Conservation (phyloP, 306 rosid species). For the Malus sylvestris region DNA sequence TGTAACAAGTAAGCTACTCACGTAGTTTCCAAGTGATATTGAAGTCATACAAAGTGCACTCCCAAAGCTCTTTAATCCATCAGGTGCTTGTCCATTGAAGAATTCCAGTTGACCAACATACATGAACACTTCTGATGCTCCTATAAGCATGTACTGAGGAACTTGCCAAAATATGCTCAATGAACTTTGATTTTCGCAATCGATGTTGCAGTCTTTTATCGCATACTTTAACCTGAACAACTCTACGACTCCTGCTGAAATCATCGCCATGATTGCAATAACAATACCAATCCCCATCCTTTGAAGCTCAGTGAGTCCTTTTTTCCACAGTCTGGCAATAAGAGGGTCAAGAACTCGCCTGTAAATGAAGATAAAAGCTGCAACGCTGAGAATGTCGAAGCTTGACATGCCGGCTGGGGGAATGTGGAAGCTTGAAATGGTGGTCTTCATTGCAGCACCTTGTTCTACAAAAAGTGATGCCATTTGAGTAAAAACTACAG, state of each 20-base stretch:
- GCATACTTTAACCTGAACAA: conserved; percentile 38
- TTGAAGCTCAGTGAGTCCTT: conserved; percentile 55
- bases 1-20: conserved; percentile 61
- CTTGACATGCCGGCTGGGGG: conserved; percentile 90
- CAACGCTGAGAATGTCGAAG: conserved; percentile 75
- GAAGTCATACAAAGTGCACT: conserved; percentile 84
- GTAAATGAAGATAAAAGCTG: conserved; percentile 53
- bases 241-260: conserved; percentile 64
- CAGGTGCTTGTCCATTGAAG: conserved; percentile 75
- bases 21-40: conserved; percentile 71
- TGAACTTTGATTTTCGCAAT: conserved; percentile 43
- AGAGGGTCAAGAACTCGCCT: conserved; percentile 50
- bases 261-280: conserved; percentile 56
- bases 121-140: conserved; percentile 86
- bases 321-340: conserved; percentile 9
- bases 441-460: conserved; percentile 69
- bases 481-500: conserved; percentile 85
- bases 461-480: conserved; percentile 81
- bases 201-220: conserved; percentile 9
- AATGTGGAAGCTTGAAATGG: conserved; percentile 45
- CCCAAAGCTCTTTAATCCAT: conserved; percentile 74
- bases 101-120: conserved; percentile 75
- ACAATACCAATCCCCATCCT: conserved; percentile 83
- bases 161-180: conserved; percentile 67
- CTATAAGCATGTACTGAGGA: conserved; percentile 62